These are phyloP conservation scores for Trametes pubescens DNA, from an alignment of 1,284 basidiomycete genomes.

Conservation along the genomic window DNA sequence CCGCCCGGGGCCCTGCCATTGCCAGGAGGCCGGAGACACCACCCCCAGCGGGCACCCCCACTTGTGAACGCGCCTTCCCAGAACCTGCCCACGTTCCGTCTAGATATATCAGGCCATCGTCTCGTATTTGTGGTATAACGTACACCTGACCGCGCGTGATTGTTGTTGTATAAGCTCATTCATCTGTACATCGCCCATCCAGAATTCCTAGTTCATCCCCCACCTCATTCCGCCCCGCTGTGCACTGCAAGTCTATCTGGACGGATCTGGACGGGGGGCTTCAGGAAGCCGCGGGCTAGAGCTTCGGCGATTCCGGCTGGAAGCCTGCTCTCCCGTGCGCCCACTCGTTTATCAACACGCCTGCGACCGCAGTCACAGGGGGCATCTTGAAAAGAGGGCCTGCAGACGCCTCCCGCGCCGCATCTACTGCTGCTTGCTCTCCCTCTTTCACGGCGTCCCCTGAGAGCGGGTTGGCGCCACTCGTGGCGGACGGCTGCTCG, in stretches of 20 bases:
- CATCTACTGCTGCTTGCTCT: conserved; percentile 21
- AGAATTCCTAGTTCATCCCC: not conserved
- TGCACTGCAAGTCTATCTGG: conserved; percentile 15
- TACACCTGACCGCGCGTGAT: conserved; percentile 6
- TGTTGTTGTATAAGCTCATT: conserved; percentile 22
- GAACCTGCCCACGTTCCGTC: conserved; percentile 1
- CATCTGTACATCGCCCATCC: conserved; percentile 11
- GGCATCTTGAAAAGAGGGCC: conserved; percentile 67
- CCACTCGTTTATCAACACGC: conserved; percentile 75
- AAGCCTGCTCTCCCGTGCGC: conserved; percentile 51
- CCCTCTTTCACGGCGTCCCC: conserved; percentile 28
- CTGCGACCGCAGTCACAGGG: conserved; percentile 73
- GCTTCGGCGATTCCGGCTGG: conserved; percentile 28
- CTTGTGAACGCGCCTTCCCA: not conserved
- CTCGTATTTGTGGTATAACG: conserved; percentile 20
- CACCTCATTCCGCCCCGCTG: not conserved
- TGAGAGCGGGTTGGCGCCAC: conserved; percentile 22
- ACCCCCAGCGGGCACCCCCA: not conserved
- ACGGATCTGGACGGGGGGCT: conserved; percentile 8
- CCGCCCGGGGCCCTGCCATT: conserved; percentile 13
- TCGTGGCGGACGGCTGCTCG: conserved; percentile 32
- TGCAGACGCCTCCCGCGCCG: conserved; percentile 40
- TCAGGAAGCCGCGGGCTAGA: not conserved
- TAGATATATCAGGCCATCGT: conserved; percentile 22
- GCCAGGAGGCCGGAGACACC: conserved; percentile 6